Percentiles rank a stretch among this genome's conserved stretches.
Evolutionary conservation across 345 rosid species (phyloP).

Genomic region (Sisymbrium altissimum): DNA sequence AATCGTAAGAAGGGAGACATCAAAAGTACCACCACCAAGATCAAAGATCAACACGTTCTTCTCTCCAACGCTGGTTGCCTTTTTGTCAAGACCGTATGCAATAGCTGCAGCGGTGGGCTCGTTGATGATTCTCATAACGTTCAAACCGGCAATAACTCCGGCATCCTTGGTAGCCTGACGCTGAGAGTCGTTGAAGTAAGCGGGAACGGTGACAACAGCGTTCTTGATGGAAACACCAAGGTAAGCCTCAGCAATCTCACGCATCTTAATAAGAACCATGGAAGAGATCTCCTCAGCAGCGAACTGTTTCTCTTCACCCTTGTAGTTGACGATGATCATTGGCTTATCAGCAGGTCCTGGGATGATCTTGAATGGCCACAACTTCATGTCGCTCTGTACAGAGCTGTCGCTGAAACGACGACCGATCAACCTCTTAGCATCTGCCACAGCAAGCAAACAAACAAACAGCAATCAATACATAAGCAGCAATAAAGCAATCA

Average conservation of each 20-base stretch:
- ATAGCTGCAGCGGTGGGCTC: slow-evolving; percentile 84
- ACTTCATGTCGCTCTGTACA: slow-evolving; percentile 63
- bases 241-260: slow-evolving; percentile 78
- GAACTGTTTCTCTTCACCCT: slow-evolving; percentile 69
- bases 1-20: slow-evolving; percentile 76
- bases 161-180: slow-evolving; percentile 85
- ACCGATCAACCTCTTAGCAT: slow-evolving; percentile 77
- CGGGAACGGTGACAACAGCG: slow-evolving; percentile 79
- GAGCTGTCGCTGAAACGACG: slow-evolving; percentile 61
- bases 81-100: slow-evolving; percentile 82
- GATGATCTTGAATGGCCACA: slow-evolving; percentile 76
- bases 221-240: slow-evolving; percentile 64
- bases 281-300: slow-evolving; percentile 76
- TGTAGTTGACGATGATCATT: slow-evolving; percentile 59
- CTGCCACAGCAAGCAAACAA: slow-evolving; percentile 14
- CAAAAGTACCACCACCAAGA: slow-evolving; percentile 82
- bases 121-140: slow-evolving; percentile 71
- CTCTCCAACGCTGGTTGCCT: slow-evolving; percentile 70
- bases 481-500: neutral
- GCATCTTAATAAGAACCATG: slow-evolving; percentile 79
- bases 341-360: slow-evolving; percentile 74
- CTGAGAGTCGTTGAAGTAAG: slow-evolving; percentile 77
- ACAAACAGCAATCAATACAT: neutral
- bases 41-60: slow-evolving; percentile 75
- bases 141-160: slow-evolving; percentile 72